Evolutionary conservation across 805 yeast species (phyloP).

Genomic region (Candida oleophila): DNA sequence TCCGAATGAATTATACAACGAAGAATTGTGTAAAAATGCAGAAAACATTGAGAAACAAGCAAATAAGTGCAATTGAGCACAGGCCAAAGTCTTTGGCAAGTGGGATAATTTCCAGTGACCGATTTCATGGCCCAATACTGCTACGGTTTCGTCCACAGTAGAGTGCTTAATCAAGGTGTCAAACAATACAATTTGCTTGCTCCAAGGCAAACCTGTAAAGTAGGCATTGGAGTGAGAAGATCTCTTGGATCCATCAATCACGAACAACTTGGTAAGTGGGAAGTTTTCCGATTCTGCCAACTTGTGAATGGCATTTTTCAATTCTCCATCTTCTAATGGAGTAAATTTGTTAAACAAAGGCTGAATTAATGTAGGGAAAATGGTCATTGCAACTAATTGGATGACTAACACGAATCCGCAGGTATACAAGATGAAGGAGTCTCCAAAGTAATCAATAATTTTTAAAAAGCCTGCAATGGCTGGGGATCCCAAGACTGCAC

Average conservation of each 20-base stretch:
- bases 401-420: slow-evolving; percentile 69
- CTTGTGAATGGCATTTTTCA: slow-evolving; percentile 75
- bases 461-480: slow-evolving; percentile 72
- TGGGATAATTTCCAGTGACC: slow-evolving; percentile 97
- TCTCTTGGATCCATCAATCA: slow-evolving; percentile 95
- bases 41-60: slow-evolving; percentile 71
- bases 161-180: slow-evolving; percentile 88
- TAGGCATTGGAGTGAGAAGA: slow-evolving; percentile 97
- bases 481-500: slow-evolving; percentile 66
- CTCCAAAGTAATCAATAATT: slow-evolving; percentile 78
- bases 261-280: slow-evolving; percentile 84
- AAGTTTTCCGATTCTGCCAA: slow-evolving; percentile 74
- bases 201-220: slow-evolving; percentile 95
- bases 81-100: slow-evolving; percentile 69
- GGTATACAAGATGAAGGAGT: slow-evolving; percentile 76
- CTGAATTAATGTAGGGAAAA: slow-evolving; percentile 82
- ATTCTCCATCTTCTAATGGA: slow-evolving; percentile 87
- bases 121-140: slow-evolving; percentile 96
- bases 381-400: slow-evolving; percentile 71
- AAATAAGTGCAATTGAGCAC: slow-evolving; percentile 64
- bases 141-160: slow-evolving; percentile 76
- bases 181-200: slow-evolving; percentile 89
- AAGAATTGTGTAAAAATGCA: slow-evolving; percentile 73
- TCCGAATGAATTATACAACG: slow-evolving; percentile 78
- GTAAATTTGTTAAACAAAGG: slow-evolving; percentile 91